These are phyloP conservation scores for Dryas integrifolia DNA, from an alignment of 331 rosid genomes.

Conservation along the genomic window DNA sequence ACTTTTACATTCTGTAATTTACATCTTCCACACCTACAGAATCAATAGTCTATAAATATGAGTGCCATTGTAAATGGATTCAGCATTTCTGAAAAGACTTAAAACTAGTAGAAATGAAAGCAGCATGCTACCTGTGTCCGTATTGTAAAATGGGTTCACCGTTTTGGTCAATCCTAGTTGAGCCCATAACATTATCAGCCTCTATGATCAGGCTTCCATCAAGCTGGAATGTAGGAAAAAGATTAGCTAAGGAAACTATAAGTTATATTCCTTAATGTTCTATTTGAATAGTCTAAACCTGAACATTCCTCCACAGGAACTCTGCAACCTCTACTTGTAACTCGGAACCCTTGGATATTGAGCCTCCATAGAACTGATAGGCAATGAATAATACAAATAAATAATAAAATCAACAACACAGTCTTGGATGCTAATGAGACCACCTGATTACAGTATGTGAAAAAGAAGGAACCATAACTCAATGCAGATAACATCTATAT, in stretches of 20 bases:
- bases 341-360: constrained; percentile 79
- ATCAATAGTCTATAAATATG: constrained; percentile 20
- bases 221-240: constrained; percentile 53
- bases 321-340: constrained; percentile 90
- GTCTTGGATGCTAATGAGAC: background rate
- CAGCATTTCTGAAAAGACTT: constrained; percentile 3
- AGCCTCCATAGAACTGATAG: constrained; percentile 81
- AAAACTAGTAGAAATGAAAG: background rate
- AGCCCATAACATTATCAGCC: constrained; percentile 70
- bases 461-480: background rate
- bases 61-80: constrained; percentile 14
- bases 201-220: constrained; percentile 71
- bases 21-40: constrained; percentile 87
- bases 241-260: constrained; percentile 32
- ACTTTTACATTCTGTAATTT: constrained; percentile 78
- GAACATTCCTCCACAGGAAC: constrained; percentile 86
- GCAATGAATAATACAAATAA: background rate
- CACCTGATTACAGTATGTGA: background rate
- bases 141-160: constrained; percentile 67
- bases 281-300: constrained; percentile 49
- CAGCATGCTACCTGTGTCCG: constrained; percentile 65
- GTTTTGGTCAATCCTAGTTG: constrained; percentile 48
- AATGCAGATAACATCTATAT: background rate
- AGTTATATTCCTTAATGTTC: constrained; percentile 4
- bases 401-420: background rate